Percentiles rank a stretch among this genome's conserved stretches.
Evolutionary conservation across 768 basidiomycete species (phyloP).

Genomic region (Lyophyllum shimeji): DNA sequence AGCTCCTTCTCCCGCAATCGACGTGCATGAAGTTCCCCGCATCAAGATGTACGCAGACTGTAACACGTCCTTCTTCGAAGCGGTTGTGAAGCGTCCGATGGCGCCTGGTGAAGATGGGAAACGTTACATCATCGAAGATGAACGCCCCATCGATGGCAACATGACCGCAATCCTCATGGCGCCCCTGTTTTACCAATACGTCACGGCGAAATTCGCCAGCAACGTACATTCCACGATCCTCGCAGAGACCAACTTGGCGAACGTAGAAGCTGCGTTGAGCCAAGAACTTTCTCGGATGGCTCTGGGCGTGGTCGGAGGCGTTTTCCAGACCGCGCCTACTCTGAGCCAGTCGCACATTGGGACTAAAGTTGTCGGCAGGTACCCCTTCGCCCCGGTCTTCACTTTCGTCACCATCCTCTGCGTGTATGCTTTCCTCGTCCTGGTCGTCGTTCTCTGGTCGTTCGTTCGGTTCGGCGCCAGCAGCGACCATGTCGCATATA

Average conservation of each 20-base stretch:
- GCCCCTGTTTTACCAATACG: neutral
- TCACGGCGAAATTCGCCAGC: neutral
- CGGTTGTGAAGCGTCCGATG: neutral
- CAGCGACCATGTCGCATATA: neutral
- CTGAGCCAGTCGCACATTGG: neutral
- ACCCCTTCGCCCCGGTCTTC: neutral
- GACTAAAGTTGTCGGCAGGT: neutral
- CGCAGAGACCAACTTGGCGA: neutral
- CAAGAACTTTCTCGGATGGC: conserved; percentile 5
- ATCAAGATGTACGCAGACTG: neutral
- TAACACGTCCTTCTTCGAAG: neutral
- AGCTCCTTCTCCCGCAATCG: neutral
- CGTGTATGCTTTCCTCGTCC: neutral
- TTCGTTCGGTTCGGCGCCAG: neutral
- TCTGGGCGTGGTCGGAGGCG: neutral
- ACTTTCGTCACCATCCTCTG: neutral
- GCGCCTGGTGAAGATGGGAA: neutral
- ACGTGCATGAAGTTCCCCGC: neutral
- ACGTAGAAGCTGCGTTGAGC: neutral
- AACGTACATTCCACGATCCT: neutral
- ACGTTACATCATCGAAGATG: neutral
- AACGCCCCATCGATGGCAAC: neutral
- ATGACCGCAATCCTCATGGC: neutral
- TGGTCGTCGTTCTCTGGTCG: neutral
- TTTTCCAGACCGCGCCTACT: neutral